Conservation (phyloP, 768 basidiomycete species). For the Albatrellus ellisii region DNA sequence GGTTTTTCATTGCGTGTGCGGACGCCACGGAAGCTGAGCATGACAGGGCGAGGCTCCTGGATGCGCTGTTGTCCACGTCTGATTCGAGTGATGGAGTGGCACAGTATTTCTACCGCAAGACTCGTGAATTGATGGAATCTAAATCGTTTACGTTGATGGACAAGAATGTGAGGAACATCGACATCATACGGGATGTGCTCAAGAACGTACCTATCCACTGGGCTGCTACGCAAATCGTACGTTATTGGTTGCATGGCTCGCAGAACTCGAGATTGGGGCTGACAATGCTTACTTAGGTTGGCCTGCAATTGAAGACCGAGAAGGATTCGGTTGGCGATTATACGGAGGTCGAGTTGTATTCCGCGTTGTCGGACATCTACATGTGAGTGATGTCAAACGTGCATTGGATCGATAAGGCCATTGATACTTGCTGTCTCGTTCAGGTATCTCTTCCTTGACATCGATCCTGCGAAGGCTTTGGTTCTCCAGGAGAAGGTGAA, state of each 20-base stretch:
- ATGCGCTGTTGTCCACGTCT: constrained; percentile 32
- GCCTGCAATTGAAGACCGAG: constrained; percentile 54
- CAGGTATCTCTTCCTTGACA: constrained; percentile 69
- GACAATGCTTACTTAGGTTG: constrained; percentile 34
- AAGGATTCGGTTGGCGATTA: constrained; percentile 38
- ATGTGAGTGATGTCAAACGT: constrained; percentile 27
- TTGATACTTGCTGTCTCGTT: not conserved
- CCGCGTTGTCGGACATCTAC: constrained; percentile 59
- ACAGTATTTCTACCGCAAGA: constrained; percentile 53
- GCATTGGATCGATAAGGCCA: not conserved
- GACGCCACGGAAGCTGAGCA: constrained; percentile 25
- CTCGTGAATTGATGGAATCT: constrained; percentile 38
- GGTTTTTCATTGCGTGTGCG: constrained; percentile 53
- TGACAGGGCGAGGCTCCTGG: constrained; percentile 34
- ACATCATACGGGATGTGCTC: constrained; percentile 59
- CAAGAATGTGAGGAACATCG: constrained; percentile 37
- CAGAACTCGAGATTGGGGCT: not conserved
- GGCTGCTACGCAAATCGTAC: constrained; percentile 55
- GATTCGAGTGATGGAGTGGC: constrained; percentile 38
- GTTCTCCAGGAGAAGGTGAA: constrained; percentile 37
- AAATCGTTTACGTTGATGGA: constrained; percentile 47
- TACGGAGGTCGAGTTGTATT: constrained; percentile 47
- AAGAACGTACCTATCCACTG: constrained; percentile 54
- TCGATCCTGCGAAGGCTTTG: constrained; percentile 46
- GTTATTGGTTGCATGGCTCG: constrained; percentile 17